A percentile compares a stretch with the other conserved stretches of the same genome.
Evolutionary conservation across 768 basidiomycete species (phyloP).

Genomic region (Lactarius vividus): DNA sequence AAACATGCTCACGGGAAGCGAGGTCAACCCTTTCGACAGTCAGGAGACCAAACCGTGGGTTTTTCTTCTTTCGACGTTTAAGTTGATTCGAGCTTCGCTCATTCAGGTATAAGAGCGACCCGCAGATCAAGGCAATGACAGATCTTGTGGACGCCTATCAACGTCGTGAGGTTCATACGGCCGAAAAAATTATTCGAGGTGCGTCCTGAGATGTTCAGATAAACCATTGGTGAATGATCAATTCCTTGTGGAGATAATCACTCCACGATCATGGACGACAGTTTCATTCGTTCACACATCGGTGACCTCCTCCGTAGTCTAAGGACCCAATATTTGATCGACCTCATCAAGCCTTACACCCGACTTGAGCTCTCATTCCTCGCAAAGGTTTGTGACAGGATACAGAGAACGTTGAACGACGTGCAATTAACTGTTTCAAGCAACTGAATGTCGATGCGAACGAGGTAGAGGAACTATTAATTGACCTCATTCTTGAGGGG

Average conservation of each 20-base stretch:
- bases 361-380: slow-evolving; percentile 91
- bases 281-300: slow-evolving; percentile 93
- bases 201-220: not conserved
- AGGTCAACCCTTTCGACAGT: slow-evolving; percentile 98
- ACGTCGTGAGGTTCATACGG: slow-evolving; percentile 92
- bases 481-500: slow-evolving; percentile 93
- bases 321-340: slow-evolving; percentile 94
- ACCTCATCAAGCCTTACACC: slow-evolving; percentile 97
- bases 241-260: slow-evolving; percentile 64
- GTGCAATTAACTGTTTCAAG: slow-evolving; percentile 41
- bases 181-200: slow-evolving; percentile 94
- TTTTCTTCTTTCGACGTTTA: not conserved
- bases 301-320: slow-evolving; percentile 93
- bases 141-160: slow-evolving; percentile 97
- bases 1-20: slow-evolving; percentile 97
- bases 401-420: not conserved
- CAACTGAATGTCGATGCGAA: slow-evolving; percentile 92
- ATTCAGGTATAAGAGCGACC: slow-evolving; percentile 85
- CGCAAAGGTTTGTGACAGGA: slow-evolving; percentile 60
- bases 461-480: slow-evolving; percentile 92
- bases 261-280: slow-evolving; percentile 93
- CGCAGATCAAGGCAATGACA: slow-evolving; percentile 98
- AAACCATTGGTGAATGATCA: slow-evolving; percentile 6
- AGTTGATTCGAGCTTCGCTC: not conserved
- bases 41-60: slow-evolving; percentile 97